phyloP scores from a whole-genome alignment of 2,329 filamentous ascomycete species.

The Verticillium longisporum region DNA sequence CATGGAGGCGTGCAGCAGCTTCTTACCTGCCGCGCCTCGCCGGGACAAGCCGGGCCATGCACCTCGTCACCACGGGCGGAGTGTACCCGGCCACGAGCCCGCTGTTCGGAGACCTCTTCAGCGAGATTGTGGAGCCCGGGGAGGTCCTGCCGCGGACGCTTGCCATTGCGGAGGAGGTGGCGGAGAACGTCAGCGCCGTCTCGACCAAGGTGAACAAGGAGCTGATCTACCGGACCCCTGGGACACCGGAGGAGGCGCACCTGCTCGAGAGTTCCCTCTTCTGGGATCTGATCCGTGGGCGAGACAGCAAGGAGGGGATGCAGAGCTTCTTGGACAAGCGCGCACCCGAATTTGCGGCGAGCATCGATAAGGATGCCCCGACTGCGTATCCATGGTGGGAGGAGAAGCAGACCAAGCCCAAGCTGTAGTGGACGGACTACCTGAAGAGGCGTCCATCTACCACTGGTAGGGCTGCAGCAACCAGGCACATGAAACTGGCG shows the following conservation, averaged over 20 bases:
- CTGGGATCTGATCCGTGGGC: conserved; percentile 48
- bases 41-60: conserved; percentile 55
- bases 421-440: conserved; percentile 7
- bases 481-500: background rate
- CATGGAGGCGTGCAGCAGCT: conserved; percentile 66
- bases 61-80: conserved; percentile 60
- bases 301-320: conserved; percentile 61
- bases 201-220: conserved; percentile 63
- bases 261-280: conserved; percentile 62
- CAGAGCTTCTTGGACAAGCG: conserved; percentile 65
- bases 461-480: background rate
- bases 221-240: conserved; percentile 56
- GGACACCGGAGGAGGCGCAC: conserved; percentile 61
- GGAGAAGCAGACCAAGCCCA: conserved; percentile 27
- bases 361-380: conserved; percentile 53
- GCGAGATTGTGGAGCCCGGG: conserved; percentile 53
- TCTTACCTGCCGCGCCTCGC: conserved; percentile 66
- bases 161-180: conserved; percentile 60
- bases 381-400: conserved; percentile 63
- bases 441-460: background rate
- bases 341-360: conserved; percentile 52
- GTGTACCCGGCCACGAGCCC: conserved; percentile 46
- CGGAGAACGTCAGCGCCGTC: conserved; percentile 57
- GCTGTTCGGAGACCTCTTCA: conserved; percentile 56
- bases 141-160: conserved; percentile 59